Evolutionary conservation across 805 yeast species (phyloP).

Genomic region (Sungouiozyma intestinalis): DNA sequence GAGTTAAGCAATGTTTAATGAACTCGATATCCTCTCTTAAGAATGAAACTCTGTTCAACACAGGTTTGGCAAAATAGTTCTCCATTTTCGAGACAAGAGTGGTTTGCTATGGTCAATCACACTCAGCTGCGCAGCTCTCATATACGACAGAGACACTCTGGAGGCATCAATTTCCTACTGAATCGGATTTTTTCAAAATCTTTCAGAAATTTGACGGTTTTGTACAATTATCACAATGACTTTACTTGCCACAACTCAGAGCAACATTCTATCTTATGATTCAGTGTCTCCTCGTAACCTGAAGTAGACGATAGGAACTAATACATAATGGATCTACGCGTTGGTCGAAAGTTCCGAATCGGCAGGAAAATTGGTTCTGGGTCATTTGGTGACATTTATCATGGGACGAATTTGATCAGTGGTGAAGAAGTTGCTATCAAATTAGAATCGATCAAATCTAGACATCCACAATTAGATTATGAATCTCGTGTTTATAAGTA

Average conservation of each 20-base stretch:
- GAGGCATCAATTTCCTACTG: too few species aligned
- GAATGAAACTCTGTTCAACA: slow-evolving; percentile 47
- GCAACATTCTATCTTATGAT: too few species aligned
- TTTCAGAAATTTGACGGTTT: too few species aligned
- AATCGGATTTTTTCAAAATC: too few species aligned
- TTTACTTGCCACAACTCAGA: too few species aligned
- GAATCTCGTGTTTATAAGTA: slow-evolving; percentile 95
- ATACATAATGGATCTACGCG: slow-evolving; percentile 57
- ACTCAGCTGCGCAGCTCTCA: neutral
- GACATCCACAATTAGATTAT: slow-evolving; percentile 94
- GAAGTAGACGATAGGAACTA: neutral
- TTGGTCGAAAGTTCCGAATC: slow-evolving; percentile 87
- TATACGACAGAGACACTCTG: too few species aligned
- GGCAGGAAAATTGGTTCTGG: slow-evolving; percentile 96
- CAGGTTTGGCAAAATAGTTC: slow-evolving; percentile 37
- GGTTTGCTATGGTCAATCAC: neutral
- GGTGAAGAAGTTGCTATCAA: slow-evolving; percentile 98
- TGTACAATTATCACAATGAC: too few species aligned
- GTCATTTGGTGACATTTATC: slow-evolving; percentile 92
- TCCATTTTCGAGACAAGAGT: neutral
- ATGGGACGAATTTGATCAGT: slow-evolving; percentile 84
- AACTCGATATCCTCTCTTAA: slow-evolving; percentile 42
- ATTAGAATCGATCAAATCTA: slow-evolving; percentile 78
- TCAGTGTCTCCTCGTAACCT: too few species aligned
- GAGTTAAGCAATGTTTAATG: slow-evolving; percentile 33